A percentile compares a stretch with the other conserved stretches of the same genome.
Conservation (phyloP, 139 green algal genomes). For the Chlamydomonas sp. region DNA sequence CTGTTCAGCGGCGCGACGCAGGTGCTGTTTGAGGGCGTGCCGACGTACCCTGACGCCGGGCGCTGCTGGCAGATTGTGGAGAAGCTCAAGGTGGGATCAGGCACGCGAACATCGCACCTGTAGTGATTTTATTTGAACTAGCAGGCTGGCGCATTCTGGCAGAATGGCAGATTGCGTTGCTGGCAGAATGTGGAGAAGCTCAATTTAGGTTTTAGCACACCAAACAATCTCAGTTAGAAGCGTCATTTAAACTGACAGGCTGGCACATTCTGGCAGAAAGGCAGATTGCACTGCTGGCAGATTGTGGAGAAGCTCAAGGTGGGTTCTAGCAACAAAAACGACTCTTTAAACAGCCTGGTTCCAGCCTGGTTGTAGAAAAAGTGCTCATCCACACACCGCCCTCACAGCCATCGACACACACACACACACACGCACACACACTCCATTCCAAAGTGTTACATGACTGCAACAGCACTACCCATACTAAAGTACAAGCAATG, state of each 20-base stretch:
- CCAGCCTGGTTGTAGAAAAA: too few relatives aligned
- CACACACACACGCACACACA: too few relatives aligned
- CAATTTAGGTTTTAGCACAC: not conserved
- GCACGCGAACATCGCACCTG: not conserved
- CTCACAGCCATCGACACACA: too few relatives aligned
- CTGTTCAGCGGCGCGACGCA: conserved; percentile 69
- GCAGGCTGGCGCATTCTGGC: not conserved
- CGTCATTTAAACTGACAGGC: too few relatives aligned
- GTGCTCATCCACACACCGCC: too few relatives aligned
- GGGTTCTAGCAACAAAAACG: not conserved
- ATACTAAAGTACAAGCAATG: too few relatives aligned
- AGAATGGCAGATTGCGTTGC: not conserved
- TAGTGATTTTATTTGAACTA: not conserved
- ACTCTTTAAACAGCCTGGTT: too few relatives aligned
- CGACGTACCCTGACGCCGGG: conserved; percentile 72
- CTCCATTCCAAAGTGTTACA: too few relatives aligned
- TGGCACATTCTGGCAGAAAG: too few relatives aligned
- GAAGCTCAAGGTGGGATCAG: conserved; percentile 63
- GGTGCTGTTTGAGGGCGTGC: conserved; percentile 89
- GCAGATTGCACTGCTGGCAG: conserved; percentile 83
- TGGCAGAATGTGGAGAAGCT: not conserved
- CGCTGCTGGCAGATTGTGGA: conserved; percentile 86
- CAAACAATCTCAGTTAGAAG: too few relatives aligned
- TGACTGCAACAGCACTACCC: too few relatives aligned
- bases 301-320: conserved; percentile 84